Evolutionary conservation across 768 basidiomycete species (phyloP).

Genomic region (Rhodocollybia butyracea): DNA sequence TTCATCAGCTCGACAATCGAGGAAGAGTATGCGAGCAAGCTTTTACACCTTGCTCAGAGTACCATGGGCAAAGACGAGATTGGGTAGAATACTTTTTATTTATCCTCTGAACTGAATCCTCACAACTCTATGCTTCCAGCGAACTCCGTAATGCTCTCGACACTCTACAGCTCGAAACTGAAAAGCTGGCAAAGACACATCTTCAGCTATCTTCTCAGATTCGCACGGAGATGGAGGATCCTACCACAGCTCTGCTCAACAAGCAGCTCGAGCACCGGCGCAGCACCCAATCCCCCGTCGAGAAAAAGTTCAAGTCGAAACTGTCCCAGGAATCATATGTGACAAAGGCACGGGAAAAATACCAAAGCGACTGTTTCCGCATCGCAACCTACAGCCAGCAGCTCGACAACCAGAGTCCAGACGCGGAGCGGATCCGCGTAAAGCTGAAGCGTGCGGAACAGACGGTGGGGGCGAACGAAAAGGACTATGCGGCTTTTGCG

Average conservation of each 20-base stretch:
- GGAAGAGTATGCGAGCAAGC: conserved; percentile 14
- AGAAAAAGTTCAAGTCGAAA: conserved; percentile 89
- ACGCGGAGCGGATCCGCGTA: conserved; percentile 82
- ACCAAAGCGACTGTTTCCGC: conserved; percentile 86
- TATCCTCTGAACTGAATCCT: too few relatives aligned
- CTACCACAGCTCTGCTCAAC: conserved; percentile 54
- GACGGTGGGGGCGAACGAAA: conserved; percentile 87
- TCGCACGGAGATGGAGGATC: conserved; percentile 69
- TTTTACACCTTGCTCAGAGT: neutral
- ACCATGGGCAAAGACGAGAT: conserved; percentile 16
- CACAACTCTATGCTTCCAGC: too few relatives aligned
- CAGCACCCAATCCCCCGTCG: conserved; percentile 67
- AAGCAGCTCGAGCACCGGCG: conserved; percentile 75
- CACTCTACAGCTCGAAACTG: conserved; percentile 78
- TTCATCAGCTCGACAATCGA: too few relatives aligned
- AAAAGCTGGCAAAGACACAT: conserved; percentile 75
- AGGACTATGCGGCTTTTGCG: conserved; percentile 87
- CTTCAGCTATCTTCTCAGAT: conserved; percentile 71
- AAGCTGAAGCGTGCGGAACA: conserved; percentile 88
- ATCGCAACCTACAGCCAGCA: conserved; percentile 95
- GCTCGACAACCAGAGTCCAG: conserved; percentile 86
- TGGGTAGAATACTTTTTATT: conserved; percentile 10
- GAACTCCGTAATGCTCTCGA: conserved; percentile 81
- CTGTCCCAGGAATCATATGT: conserved; percentile 84
- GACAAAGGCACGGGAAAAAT: conserved; percentile 86